Base-by-base conservation (phyloP, 805 yeast species). In the Deakozyma indianensis region DNA sequence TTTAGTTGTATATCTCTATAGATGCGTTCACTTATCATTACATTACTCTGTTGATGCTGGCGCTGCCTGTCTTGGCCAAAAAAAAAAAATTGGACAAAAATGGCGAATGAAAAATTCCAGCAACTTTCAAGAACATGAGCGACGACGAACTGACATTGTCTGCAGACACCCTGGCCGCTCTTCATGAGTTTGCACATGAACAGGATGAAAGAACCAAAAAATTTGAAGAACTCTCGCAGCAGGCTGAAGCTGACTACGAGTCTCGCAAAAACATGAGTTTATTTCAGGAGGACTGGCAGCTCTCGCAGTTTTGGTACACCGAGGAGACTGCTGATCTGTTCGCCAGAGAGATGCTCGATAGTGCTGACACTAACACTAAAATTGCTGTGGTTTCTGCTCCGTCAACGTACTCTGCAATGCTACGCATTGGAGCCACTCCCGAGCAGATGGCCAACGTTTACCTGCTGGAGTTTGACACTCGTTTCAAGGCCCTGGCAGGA, bases 201-300 rank as follows among this genome's bases (percentile, higher is more conserved):
- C 84, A 86, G 56, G 59, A 68, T 22, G 68, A 69, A 41, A 70
- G 82, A 51, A 59, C 66, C 16, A 73, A 75, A 47, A 69, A 73
- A 47, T 82, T 84, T 57, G 71, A 70, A 42, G 61, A 69, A 45
- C 58, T 85, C 44, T 69, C 68, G 50, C 58, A 68, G 45, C 64
- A 67, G 45, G 83, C 88, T 7, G 86, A 83, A 52, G 70, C 73
- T 25, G 64, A 65, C 4, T 75, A 67, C 51, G 71, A 68, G n/a
- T 41, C 47, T 20, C 56, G 57, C 43, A 61, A 73, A 45, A 74
- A 78, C 20, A 88, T 88, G 62, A 84, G 80, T 45, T 69, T 76
- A 32, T 87, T 87, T 61, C 70, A 82, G 57, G 96, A 87, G 62
- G 95, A 87, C 62, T 87, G 96, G 96, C 92, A 85, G 57, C 68